Base-by-base conservation (phyloP, 2,329 filamentous ascomycete species). In the Fusarium xylarioides region DNA sequence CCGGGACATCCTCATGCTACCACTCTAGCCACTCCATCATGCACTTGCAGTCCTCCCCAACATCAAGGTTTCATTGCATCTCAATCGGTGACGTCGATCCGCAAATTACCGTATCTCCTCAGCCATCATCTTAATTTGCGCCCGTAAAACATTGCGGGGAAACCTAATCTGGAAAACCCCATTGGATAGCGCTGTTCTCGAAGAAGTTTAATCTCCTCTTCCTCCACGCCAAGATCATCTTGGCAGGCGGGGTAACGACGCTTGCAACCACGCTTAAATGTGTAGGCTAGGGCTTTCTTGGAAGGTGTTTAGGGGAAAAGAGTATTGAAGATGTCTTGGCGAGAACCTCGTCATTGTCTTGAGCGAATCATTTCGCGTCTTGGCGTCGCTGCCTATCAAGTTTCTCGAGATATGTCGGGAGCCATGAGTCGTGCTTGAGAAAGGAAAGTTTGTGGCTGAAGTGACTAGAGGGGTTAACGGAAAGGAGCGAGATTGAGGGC, bases 211-310 rank as follows among this genome's bases (percentile, higher is more conserved):
- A 53, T 34, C 3, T 7, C 7, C 14, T 19, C 15, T 23, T 37
- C 23, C 50, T 54, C 50, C 50, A n/a, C n/a, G 62, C 62, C 37
- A 58, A 58, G 42, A 26, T 2, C 4, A 14, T 23, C 49, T 67
- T 67, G 63, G 63, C 63, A 67, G 46, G 64, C 63, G 64, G 63
- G 64, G 63, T 67, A 61, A 11, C 7, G n/a, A 26, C 18, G 44
- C 40, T 43, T 53, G 61, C 47, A 67, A 67, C 42, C 63, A 67
- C 53, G 64, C 53, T 67, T 67, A 61, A 67, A 67, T 52, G 6
- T 28, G 19, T 5, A 44, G 7, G 5, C 63, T 61, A 67, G 14
- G 9, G 26, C 35, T 10, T 23, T 61, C 15, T 23, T 53, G 54
- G 64, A 67, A 67, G 64, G 64, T 67, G 16, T 11, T 32, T 37